Percentiles rank a stretch among this genome's conserved stretches.
These are phyloP conservation scores for Talaromyces sp. DNA, from an alignment of 2,329 filamentous ascomycete species.

Conservation along the genomic window DNA sequence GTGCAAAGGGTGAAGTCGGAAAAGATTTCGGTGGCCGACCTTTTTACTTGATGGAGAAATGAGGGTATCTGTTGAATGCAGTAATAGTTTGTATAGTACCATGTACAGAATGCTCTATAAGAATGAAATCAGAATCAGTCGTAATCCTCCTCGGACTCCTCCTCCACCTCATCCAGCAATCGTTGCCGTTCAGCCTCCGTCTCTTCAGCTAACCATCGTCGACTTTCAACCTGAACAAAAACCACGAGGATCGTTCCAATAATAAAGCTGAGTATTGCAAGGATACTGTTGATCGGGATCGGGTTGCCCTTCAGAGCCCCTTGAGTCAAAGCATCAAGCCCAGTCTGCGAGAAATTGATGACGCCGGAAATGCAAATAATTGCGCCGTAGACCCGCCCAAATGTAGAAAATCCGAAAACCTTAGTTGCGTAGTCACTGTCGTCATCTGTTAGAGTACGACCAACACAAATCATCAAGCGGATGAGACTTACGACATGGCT, in stretches of 20 bases:
- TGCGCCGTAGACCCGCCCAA: slow-evolving; percentile 85
- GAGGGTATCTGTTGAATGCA: background rate
- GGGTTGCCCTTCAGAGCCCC: slow-evolving; percentile 68
- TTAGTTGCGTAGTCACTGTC: slow-evolving; percentile 76
- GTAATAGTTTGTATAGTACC: background rate
- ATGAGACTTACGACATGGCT: slow-evolving; percentile 61
- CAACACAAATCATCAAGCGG: background rate
- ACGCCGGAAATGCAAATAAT: slow-evolving; percentile 83
- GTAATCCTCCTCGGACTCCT: slow-evolving; percentile 9
- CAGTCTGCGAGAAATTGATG: slow-evolving; percentile 78
- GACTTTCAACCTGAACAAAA: slow-evolving; percentile 53
- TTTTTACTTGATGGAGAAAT: background rate
- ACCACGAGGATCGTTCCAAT: slow-evolving; percentile 64
- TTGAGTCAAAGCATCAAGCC: slow-evolving; percentile 74
- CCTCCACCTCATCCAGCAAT: slow-evolving; percentile 18
- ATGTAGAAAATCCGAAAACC: slow-evolving; percentile 87
- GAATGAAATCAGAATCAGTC: background rate
- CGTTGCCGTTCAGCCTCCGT: slow-evolving; percentile 27
- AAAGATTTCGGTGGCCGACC: slow-evolving; percentile 10
- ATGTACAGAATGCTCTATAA: background rate
- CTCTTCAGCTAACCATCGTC: slow-evolving; percentile 14
- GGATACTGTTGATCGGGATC: slow-evolving; percentile 68
- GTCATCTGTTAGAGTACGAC: background rate
- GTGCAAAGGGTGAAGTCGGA: slow-evolving; percentile 2
- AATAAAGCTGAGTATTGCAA: slow-evolving; percentile 60